Evolutionary conservation across 2,329 filamentous ascomycete genomes (phyloP).

Genomic region (Aspergillus floridensis): DNA sequence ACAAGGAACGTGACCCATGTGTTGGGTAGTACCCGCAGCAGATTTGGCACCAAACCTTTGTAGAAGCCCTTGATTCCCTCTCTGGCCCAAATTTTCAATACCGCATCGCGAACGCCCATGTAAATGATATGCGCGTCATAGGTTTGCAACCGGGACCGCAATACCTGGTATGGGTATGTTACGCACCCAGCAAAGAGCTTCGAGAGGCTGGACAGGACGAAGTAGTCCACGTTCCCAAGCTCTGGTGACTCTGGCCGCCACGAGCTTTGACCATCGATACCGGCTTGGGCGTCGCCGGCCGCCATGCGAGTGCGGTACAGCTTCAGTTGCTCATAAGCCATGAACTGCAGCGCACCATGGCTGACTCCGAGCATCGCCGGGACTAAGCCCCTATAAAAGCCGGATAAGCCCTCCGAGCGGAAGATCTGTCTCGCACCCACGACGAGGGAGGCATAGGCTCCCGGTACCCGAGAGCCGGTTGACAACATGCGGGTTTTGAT

Average conservation of each 20-base stretch:
- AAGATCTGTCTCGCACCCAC: slow-evolving; percentile 68
- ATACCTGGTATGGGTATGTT: slow-evolving; percentile 93
- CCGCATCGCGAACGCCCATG: slow-evolving; percentile 69
- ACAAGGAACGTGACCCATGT: slow-evolving; percentile 97
- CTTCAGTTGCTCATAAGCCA: slow-evolving; percentile 80
- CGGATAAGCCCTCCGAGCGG: slow-evolving; percentile 67
- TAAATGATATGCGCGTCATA: slow-evolving; percentile 77
- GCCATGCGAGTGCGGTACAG: slow-evolving; percentile 54
- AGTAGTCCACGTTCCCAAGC: slow-evolving; percentile 70
- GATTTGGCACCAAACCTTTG: slow-evolving; percentile 81
- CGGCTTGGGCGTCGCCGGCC: slow-evolving; percentile 24
- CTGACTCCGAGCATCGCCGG: slow-evolving; percentile 82
- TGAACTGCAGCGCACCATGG: slow-evolving; percentile 93
- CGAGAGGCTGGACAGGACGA: slow-evolving; percentile 74
- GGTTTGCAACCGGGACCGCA: slow-evolving; percentile 83
- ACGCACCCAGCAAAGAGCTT: slow-evolving; percentile 87
- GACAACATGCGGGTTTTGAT: slow-evolving; percentile 97
- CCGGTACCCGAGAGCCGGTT: slow-evolving; percentile 68
- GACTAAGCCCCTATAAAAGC: slow-evolving; percentile 84
- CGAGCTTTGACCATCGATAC: slow-evolving; percentile 16
- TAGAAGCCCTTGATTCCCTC: slow-evolving; percentile 87
- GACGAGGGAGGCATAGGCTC: slow-evolving; percentile 77
- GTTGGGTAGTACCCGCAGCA: slow-evolving; percentile 87
- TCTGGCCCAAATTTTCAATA: slow-evolving; percentile 69
- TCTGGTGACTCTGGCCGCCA: slow-evolving; percentile 26